These are phyloP conservation scores for Ophiostoma pallidulum DNA, from an alignment of 2,329 filamentous ascomycete species.

Conservation along the genomic window DNA sequence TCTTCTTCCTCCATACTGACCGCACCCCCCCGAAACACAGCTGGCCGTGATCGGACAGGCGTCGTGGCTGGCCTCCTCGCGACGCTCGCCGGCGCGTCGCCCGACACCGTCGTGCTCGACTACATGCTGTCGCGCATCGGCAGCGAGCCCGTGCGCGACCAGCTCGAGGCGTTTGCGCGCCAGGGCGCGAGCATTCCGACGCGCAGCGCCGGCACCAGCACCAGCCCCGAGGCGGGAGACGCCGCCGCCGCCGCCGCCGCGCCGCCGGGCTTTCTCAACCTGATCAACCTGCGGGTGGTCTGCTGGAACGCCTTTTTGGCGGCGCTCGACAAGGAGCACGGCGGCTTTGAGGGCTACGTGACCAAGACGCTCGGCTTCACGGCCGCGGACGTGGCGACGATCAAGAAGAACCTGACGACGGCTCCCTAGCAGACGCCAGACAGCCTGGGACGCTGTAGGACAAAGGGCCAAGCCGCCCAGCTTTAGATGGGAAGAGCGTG, in stretches of 20 bases:
- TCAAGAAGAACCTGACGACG: slow-evolving; percentile 35
- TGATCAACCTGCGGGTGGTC: slow-evolving; percentile 32
- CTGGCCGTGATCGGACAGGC: slow-evolving; percentile 46
- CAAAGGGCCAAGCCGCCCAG: too few species aligned
- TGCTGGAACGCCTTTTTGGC: slow-evolving; percentile 39
- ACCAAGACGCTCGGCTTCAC: slow-evolving; percentile 36
- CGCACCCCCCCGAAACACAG: too few species aligned
- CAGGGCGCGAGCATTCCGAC: slow-evolving; percentile 24
- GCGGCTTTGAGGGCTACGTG: slow-evolving; percentile 42
- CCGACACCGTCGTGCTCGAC: slow-evolving; percentile 36
- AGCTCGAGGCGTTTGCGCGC: slow-evolving; percentile 35
- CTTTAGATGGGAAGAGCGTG: too few species aligned
- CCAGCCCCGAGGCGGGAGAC: neutral
- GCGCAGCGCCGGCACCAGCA: neutral
- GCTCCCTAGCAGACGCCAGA: slow-evolving; percentile 1
- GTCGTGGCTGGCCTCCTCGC: slow-evolving; percentile 42
- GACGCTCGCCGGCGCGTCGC: slow-evolving; percentile 36
- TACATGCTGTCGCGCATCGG: slow-evolving; percentile 47
- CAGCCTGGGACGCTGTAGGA: too few species aligned
- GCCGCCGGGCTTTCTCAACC: slow-evolving; percentile 40
- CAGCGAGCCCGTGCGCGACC: slow-evolving; percentile 39
- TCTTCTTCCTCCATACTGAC: neutral
- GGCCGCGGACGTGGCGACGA: slow-evolving; percentile 33
- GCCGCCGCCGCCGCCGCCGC: slow-evolving; percentile 22
- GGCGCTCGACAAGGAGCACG: slow-evolving; percentile 32